These are phyloP conservation scores for Rhynchosporium secalis DNA, from an alignment of 2,329 filamentous ascomycete genomes.

Conservation along the genomic window DNA sequence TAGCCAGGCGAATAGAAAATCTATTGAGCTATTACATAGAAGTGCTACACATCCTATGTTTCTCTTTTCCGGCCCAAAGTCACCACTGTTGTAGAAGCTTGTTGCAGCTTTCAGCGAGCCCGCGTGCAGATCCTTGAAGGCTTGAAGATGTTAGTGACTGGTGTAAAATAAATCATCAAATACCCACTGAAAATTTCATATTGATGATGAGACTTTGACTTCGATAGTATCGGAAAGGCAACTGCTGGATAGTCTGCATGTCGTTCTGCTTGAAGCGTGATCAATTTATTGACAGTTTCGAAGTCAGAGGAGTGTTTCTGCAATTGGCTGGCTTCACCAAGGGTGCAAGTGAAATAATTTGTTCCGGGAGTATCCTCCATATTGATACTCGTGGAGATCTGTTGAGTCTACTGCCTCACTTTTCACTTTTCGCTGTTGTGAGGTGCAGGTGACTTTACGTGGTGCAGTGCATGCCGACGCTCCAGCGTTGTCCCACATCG, in stretches of 20 bases:
- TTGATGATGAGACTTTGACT: neutral
- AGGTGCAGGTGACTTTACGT: neutral
- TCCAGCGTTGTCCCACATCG: neutral
- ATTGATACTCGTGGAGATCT: neutral
- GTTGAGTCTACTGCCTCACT: neutral
- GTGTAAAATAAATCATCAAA: neutral
- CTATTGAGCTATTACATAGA: conserved; percentile 55
- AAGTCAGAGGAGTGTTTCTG: conserved; percentile 50
- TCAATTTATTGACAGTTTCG: conserved; percentile 52
- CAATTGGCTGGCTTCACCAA: conserved; percentile 51
- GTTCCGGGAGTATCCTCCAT: neutral
- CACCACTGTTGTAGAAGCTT: neutral
- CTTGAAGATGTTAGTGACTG: neutral
- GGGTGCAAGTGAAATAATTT: conserved; percentile 26
- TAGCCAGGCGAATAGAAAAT: conserved; percentile 61
- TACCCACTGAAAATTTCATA: conserved; percentile 2
- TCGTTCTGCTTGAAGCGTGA: conserved; percentile 48
- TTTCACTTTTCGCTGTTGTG: neutral
- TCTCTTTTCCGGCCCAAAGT: neutral
- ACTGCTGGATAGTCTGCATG: conserved; percentile 48
- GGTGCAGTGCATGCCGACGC: neutral
- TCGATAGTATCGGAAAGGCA: conserved; percentile 45
- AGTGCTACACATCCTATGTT: conserved; percentile 48
- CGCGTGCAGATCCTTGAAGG: conserved; percentile 3
- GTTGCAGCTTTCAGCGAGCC: conserved; percentile 9